Percentiles rank a stretch among this genome's conserved stretches.
Evolutionary conservation across 805 yeast species (phyloP).

Genomic region (Phaffomyces opuntiae): DNA sequence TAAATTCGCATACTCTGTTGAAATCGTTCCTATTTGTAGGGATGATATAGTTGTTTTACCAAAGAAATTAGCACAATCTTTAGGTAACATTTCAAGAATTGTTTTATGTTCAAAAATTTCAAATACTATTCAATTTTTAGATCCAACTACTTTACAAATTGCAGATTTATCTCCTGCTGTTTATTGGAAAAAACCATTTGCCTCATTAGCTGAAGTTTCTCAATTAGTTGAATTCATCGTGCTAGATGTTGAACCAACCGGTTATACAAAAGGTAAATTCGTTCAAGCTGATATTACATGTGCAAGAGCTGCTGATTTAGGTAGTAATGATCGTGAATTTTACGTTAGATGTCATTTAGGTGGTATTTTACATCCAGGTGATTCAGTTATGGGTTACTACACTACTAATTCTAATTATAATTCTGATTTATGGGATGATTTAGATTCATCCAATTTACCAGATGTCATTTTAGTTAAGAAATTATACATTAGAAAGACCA

Average conservation of each 20-base stretch:
- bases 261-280: constrained; percentile 65
- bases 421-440: constrained; percentile 74
- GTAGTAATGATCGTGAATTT: constrained; percentile 74
- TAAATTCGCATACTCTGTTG: constrained; percentile 89
- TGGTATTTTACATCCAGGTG: constrained; percentile 93
- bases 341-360: constrained; percentile 91
- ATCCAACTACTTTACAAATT: constrained; percentile 71
- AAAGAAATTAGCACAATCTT: constrained; percentile 69
- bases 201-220: constrained; percentile 64
- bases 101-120: constrained; percentile 81
- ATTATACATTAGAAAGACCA: constrained; percentile 71
- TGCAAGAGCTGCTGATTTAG: constrained; percentile 85
- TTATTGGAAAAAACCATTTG: constrained; percentile 81
- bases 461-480: constrained; percentile 89
- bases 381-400: constrained; percentile 87
- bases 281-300: constrained; percentile 87
- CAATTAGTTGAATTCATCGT: constrained; percentile 83
- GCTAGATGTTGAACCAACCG: constrained; percentile 90
- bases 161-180: constrained; percentile 66
- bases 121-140: constrained; percentile 79
- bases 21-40: constrained; percentile 92
- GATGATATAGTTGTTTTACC: constrained; percentile 94
- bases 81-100: constrained; percentile 78
- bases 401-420: constrained; percentile 82
- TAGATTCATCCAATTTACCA: constrained; percentile 56